phyloP scores from a whole-genome alignment of 148 eudicot species.

The Dysphania ambrosioides region DNA sequence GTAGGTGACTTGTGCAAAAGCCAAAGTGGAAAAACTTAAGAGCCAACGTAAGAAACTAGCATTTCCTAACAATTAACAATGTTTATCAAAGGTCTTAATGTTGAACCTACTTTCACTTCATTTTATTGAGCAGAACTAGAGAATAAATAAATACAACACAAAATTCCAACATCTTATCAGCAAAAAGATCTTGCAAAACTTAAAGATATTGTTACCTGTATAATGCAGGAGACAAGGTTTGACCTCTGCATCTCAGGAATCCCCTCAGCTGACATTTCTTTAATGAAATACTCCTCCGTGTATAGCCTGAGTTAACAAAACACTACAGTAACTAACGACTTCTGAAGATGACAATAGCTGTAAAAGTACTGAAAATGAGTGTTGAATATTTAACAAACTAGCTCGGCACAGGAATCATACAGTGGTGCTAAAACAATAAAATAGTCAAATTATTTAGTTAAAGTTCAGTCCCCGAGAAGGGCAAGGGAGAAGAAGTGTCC shows the following conservation, averaged over 20 bases:
- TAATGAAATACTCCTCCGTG: constrained; percentile 71
- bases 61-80: no score
- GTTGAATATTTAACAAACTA: background rate
- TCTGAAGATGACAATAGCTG: background rate
- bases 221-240: constrained; percentile 81
- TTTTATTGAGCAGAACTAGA: background rate
- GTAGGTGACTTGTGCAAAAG: no score
- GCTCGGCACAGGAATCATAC: background rate
- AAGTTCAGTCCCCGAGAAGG: background rate
- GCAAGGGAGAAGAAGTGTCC: background rate
- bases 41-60: no score
- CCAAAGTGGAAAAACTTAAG: no score
- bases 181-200: background rate
- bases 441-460: background rate
- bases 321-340: background rate
- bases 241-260: constrained; percentile 99
- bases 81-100: no score
- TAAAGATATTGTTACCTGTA: constrained; percentile 53
- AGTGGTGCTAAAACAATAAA: background rate
- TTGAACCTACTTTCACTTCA: background rate
- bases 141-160: background rate
- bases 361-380: background rate
- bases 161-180: background rate
- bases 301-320: constrained; percentile 57
- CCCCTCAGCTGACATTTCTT: constrained; percentile 80